phyloP scores from a whole-genome alignment of 1,284 basidiomycete genomes.

The Leccinum fallax region DNA sequence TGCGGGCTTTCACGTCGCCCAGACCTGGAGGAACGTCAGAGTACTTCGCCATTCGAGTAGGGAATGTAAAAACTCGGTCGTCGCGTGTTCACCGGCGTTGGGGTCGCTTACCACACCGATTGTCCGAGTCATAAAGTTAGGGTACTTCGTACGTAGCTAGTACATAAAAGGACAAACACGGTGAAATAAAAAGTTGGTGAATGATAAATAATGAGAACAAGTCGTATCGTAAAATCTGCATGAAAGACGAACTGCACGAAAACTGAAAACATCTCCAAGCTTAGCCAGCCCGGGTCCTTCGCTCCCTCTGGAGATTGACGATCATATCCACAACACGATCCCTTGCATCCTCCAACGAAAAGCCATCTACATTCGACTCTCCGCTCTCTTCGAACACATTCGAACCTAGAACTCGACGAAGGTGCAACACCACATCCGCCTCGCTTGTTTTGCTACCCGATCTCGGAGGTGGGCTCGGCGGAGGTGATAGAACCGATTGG shows the following conservation, averaged over 20 bases:
- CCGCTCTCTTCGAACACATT: constrained; percentile 55
- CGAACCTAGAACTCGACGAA: constrained; percentile 57
- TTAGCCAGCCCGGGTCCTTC: constrained; percentile 20
- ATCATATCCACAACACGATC: constrained; percentile 70
- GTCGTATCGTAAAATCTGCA: not conserved
- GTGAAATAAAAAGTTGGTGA: not conserved
- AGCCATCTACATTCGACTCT: constrained; percentile 30
- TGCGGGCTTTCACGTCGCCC: constrained; percentile 15
- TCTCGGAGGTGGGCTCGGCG: constrained; percentile 50
- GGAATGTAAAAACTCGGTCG: not conserved
- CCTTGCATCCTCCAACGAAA: constrained; percentile 62
- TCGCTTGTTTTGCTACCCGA: constrained; percentile 3
- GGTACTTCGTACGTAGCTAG: not conserved
- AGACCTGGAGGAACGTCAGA: constrained; percentile 31
- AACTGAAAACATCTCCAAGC: not conserved
- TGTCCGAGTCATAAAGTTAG: not conserved
- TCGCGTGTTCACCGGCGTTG: not conserved
- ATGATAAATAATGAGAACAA: not conserved
- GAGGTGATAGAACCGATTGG: constrained; percentile 53
- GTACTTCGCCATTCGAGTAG: constrained; percentile 17
- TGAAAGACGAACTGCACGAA: not conserved
- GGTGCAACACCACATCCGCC: constrained; percentile 42
- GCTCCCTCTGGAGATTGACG: constrained; percentile 49
- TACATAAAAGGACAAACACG: constrained; percentile 1
- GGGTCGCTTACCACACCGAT: not conserved